These are phyloP conservation scores for Aureobasidium leucospermi DNA, from an alignment of 2,329 filamentous ascomycete species.

Conservation along the genomic window DNA sequence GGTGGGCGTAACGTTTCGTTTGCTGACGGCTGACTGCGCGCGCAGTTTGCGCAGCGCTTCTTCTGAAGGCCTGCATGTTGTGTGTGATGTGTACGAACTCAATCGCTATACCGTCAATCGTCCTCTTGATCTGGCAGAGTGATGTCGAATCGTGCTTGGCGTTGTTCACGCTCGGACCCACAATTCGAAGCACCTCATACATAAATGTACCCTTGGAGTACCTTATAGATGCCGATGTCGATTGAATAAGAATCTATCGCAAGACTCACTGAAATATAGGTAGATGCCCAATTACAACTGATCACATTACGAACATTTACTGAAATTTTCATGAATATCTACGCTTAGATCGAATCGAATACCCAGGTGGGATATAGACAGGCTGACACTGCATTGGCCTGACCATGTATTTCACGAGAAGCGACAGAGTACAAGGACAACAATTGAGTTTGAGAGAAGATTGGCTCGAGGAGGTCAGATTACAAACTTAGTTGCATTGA, in stretches of 20 bases:
- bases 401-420: no score
- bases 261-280: background rate
- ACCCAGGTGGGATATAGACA: no score
- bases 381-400: no score
- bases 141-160: constrained; percentile 8
- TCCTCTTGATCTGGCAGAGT: background rate
- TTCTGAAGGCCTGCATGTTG: constrained; percentile 40
- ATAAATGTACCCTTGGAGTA: background rate
- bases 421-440: no score
- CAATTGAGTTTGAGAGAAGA: no score
- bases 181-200: constrained; percentile 1
- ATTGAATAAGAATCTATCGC: no score
- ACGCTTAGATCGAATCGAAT: no score
- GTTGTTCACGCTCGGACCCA: background rate
- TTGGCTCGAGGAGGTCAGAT: no score
- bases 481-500: no score
- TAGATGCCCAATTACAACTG: no score
- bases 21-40: constrained; percentile 31
- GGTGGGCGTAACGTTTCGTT: constrained; percentile 34
- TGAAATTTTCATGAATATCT: no score
- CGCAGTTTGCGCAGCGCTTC: constrained; percentile 35
- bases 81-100: constrained; percentile 9
- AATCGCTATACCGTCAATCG: constrained; percentile 2
- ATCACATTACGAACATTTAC: no score
- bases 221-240: background rate